Percentiles rank a stretch among this genome's conserved stretches.
Evolutionary conservation across 352 stramenopile species (phyloP).

Genomic region (Phytophthora parvispora): DNA sequence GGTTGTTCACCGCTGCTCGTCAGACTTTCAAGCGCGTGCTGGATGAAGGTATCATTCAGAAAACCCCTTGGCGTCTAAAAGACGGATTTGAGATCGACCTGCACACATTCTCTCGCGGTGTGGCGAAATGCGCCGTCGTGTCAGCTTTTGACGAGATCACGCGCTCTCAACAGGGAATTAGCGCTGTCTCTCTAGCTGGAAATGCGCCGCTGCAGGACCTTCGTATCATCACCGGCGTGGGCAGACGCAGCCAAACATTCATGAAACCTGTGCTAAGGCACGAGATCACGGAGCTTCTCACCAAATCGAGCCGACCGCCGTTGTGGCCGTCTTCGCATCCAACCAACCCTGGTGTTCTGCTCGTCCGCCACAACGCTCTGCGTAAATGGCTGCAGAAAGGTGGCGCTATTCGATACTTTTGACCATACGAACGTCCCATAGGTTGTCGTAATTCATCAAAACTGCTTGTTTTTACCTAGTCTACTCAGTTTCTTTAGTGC

Average conservation of each 20-base stretch:
- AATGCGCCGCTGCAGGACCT: constrained; percentile 51
- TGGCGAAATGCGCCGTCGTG: constrained; percentile 80
- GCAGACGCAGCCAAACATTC: constrained; percentile 66
- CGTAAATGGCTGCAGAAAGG: constrained; percentile 67
- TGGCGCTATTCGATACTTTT: constrained; percentile 53
- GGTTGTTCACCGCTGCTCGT: constrained; percentile 55
- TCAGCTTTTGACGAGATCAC: constrained; percentile 64
- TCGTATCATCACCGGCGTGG: constrained; percentile 81
- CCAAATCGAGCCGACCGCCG: constrained; percentile 53
- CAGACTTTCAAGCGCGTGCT: constrained; percentile 62
- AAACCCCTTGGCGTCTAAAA: constrained; percentile 60
- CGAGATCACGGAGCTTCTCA: constrained; percentile 64
- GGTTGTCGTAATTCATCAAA: background rate
- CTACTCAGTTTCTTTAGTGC: constrained; percentile 1
- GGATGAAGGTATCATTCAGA: constrained; percentile 47
- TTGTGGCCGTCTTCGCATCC: constrained; percentile 63
- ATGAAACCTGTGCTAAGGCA: constrained; percentile 68
- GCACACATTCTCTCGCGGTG: constrained; percentile 71
- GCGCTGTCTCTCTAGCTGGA: constrained; percentile 30
- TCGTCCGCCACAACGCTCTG: constrained; percentile 61
- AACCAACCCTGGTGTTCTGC: constrained; percentile 68
- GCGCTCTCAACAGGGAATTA: constrained; percentile 33
- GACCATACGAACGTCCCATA: no score
- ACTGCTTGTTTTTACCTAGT: background rate
- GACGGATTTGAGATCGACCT: constrained; percentile 77